Conservation (phyloP, 2,329 filamentous ascomycete genomes). For the Neonectria ditissima region DNA sequence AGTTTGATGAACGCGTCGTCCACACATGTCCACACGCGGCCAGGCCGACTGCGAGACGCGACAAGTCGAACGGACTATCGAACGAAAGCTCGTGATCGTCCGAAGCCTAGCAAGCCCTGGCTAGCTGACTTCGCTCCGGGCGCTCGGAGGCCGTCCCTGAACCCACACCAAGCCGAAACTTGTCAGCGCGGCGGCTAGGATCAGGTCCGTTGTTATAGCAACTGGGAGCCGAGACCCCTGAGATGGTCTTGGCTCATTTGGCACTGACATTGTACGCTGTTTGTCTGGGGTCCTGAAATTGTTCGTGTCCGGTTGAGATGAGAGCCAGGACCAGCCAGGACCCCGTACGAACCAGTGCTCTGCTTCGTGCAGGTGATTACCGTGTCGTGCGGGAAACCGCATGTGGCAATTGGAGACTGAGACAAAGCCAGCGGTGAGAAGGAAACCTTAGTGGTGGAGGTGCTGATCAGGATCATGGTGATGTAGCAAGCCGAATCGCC, state of each 20-base stretch:
- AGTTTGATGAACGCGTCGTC: constrained; percentile 17
- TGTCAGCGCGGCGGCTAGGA: constrained; percentile 32
- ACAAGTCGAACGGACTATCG: constrained; percentile 18
- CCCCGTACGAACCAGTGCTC: not conserved
- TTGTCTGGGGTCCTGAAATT: constrained; percentile 17
- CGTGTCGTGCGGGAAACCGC: constrained; percentile 12
- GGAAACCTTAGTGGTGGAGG: constrained; percentile 30
- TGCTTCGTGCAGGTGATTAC: constrained; percentile 11
- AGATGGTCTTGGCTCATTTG: constrained; percentile 33
- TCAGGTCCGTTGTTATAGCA: constrained; percentile 42
- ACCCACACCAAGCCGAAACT: constrained; percentile 33
- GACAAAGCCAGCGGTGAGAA: constrained; percentile 20
- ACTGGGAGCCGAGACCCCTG: constrained; percentile 37
- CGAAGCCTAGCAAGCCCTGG: constrained; percentile 19
- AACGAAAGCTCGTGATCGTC: constrained; percentile 33
- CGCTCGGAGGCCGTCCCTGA: constrained; percentile 24
- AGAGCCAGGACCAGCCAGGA: constrained; percentile 4
- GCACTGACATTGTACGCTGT: constrained; percentile 17
- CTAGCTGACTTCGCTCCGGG: constrained; percentile 1
- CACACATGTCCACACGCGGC: constrained; percentile 15
- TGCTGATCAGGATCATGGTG: constrained; percentile 24
- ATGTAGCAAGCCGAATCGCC: constrained; percentile 12
- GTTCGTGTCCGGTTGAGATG: constrained; percentile 29
- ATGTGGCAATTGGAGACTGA: constrained; percentile 29
- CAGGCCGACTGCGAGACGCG: constrained; percentile 17